Base-by-base conservation (phyloP, 2,329 filamentous ascomycete species). In the Metarhizium humberi region DNA sequence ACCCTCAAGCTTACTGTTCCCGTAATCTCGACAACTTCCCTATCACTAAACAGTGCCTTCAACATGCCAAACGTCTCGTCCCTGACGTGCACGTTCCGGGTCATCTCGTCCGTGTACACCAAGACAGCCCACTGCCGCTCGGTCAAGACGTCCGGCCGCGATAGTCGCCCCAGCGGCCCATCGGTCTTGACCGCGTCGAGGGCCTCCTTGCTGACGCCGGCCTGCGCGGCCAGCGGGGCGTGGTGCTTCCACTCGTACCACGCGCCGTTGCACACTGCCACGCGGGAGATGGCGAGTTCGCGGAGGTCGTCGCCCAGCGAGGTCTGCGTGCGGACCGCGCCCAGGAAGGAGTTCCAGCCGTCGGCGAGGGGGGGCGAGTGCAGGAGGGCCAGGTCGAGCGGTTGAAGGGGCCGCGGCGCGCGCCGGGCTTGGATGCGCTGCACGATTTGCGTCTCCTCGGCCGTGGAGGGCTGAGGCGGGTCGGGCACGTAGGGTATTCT, bases 241-340 rank as follows among this genome's bases (percentile, higher is more conserved):
- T 95, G 90, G 54, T 89, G 82, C 40, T 74, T 80, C 90, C 88
- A 95, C 69, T 95, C 90, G 70, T 91, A 95, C 84, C 87, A 90
- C 2, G 90, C 90, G 18, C 78, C 71, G 71, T 95, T 95, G 63
- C 90, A 79, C 16, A 87, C 84, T 13, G 90, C 90, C 14, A 95
- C 87, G 51, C 90, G 81, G 64, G 84, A 90, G 62, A 95, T 92
- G 60, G 88, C 86, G 18, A 92, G 76, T 74, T 95, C 90, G 61
- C 88, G 84, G 53, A 90, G 66, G 61, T 80, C 77, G 51, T 75
- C 77, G 4, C 71, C 54, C 6, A 86, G 63, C 4, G 64, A 66
- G 29, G 80, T 80, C 59, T 72, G 71, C 46, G 80, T 82, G 60
- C 83, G 78, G 38, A 86, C 69, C 30, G 82, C 81, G 57, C 84